These are phyloP conservation scores for Citrus maxima DNA, from an alignment of 345 rosid species.

Conservation along the genomic window DNA sequence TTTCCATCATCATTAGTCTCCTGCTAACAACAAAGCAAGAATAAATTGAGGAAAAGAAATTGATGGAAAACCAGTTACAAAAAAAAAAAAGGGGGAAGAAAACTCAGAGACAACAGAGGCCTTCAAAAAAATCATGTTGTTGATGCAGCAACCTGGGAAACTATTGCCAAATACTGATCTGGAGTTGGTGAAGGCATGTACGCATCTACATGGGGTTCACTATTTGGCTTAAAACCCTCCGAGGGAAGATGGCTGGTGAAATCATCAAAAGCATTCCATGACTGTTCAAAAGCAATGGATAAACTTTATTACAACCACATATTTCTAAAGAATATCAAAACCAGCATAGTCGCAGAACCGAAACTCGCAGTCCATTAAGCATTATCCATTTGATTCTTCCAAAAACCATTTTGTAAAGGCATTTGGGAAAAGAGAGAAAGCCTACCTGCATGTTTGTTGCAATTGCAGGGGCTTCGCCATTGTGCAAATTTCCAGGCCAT, in stretches of 20 bases:
- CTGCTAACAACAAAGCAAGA: constrained; percentile 32
- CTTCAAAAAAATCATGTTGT: constrained; percentile 3
- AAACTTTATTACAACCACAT: not conserved
- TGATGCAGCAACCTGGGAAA: constrained; percentile 42
- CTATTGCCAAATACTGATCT: constrained; percentile 40
- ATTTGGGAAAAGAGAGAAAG: constrained; percentile 1
- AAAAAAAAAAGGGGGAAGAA: not conserved
- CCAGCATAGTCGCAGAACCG: not conserved
- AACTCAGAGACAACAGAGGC: not conserved
- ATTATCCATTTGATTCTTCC: not conserved
- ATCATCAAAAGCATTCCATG: constrained; percentile 75
- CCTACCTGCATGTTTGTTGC: constrained; percentile 48
- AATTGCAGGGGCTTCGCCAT: constrained; percentile 29
- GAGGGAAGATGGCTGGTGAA: constrained; percentile 34
- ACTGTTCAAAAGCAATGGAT: constrained; percentile 40
- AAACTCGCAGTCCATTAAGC: not conserved
- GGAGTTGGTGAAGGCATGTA: constrained; percentile 29
- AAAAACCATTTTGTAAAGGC: not conserved
- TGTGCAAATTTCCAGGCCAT: constrained; percentile 41
- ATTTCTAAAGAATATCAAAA: not conserved
- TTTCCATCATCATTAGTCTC: constrained; percentile 29
- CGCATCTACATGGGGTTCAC: constrained; percentile 32
- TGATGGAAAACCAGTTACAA: not conserved
- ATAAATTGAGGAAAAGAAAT: constrained; percentile 13
- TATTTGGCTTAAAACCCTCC: constrained; percentile 28